phyloP scores from a whole-genome alignment of 2,329 filamentous ascomycete genomes.

The Alternaria triticimaculans region DNA sequence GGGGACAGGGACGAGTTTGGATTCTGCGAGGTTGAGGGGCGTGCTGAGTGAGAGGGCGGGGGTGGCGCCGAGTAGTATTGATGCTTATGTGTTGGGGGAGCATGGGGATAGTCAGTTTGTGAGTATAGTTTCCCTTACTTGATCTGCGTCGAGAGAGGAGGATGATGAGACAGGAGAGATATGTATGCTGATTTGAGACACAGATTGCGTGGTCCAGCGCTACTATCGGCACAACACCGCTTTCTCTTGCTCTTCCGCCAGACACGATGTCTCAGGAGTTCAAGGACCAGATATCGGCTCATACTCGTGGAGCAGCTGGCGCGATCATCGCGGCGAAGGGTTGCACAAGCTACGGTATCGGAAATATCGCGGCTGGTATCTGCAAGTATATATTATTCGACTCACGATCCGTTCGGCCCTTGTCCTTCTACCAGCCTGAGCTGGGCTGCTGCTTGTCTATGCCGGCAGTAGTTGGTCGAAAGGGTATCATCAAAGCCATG shows the following conservation, averaged over 20 bases:
- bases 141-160: background rate
- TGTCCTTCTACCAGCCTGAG: constrained; percentile 59
- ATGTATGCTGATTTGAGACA: background rate
- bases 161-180: background rate
- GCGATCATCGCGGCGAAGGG: constrained; percentile 60
- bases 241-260: constrained; percentile 45
- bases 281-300: constrained; percentile 49
- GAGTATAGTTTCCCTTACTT: constrained; percentile 14
- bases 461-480: constrained; percentile 57
- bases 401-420: constrained; percentile 54
- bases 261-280: constrained; percentile 29
- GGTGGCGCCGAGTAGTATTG: constrained; percentile 49
- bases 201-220: constrained; percentile 55
- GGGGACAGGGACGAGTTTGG: constrained; percentile 62
- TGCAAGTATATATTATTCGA: constrained; percentile 60
- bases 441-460: constrained; percentile 58
- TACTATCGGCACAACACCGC: constrained; percentile 52
- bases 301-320: constrained; percentile 57
- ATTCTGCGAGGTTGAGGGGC: constrained; percentile 58
- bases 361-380: constrained; percentile 56
- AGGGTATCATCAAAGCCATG: constrained; percentile 54
- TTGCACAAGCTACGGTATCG: constrained; percentile 59
- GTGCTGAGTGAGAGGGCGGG: constrained; percentile 51
- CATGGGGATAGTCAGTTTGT: constrained; percentile 59
- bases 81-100: constrained; percentile 57